Conservation (phyloP, 192 early-diverging fungal species). For the Piromyces finnis region DNA sequence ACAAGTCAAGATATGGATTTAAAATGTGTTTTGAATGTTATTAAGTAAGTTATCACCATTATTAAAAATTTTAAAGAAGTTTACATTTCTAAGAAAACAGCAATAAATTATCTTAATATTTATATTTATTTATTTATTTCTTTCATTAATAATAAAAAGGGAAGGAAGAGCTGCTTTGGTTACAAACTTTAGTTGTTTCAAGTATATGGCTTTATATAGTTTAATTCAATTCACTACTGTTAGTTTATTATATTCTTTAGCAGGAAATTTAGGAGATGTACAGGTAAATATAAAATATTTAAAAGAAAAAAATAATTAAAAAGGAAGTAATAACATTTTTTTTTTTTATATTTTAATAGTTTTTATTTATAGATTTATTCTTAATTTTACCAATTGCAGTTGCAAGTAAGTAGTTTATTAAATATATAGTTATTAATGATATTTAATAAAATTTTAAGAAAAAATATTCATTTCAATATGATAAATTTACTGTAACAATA, state of each 20-base stretch:
- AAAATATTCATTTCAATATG: too few relatives aligned
- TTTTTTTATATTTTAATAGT: constrained; percentile 41
- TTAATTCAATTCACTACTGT: constrained; percentile 95
- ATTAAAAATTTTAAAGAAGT: too few relatives aligned
- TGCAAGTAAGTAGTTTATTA: constrained; percentile 23
- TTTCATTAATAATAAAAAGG: constrained; percentile 5
- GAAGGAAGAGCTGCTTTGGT: constrained; percentile 92
- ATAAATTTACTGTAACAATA: too few relatives aligned
- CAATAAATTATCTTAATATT: too few relatives aligned
- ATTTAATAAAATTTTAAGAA: too few relatives aligned
- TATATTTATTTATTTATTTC: too few relatives aligned
- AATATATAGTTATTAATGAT: background rate
- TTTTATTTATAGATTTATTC: constrained; percentile 83
- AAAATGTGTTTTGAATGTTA: constrained; percentile 78
- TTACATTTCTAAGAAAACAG: too few relatives aligned
- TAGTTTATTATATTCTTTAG: constrained; percentile 74
- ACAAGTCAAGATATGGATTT: constrained; percentile 81
- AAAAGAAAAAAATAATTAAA: too few relatives aligned
- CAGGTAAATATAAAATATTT: background rate
- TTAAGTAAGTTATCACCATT: too few relatives aligned
- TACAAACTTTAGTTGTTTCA: constrained; percentile 95
- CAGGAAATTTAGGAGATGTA: constrained; percentile 64
- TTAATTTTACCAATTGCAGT: constrained; percentile 77
- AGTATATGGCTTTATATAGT: constrained; percentile 95
- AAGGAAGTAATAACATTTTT: too few relatives aligned